Evolutionary conservation across 768 basidiomycete species (phyloP), one percentile per base, ranked within the genome.

Genomic region (Termitomyces eurrhizus): DNA sequence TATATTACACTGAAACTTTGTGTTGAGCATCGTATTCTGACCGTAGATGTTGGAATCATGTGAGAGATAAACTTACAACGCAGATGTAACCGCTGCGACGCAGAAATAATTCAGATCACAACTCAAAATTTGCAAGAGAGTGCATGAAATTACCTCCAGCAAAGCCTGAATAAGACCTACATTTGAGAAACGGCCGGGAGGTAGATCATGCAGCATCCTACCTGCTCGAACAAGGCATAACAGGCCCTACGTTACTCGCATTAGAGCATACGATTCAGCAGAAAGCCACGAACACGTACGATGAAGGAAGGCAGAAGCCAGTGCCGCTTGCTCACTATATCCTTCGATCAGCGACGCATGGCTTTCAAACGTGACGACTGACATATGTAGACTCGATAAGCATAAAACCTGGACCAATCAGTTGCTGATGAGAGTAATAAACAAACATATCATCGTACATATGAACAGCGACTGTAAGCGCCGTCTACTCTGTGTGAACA

Each of bases 301-400:
- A 55, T 55, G n/a, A 55, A 55, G 18, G 54, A 32, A 42, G 54
- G 54, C 8, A 55, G 12, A 32, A 42, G 11, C 54, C 54, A 55
- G 29, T 29, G 42, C 41, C 42, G 54, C 29, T 44, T 55, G 54
- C 41, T 32, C 41, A 55, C 54, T 55, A 21, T 12, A 21, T 14
- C 16, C 29, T 33, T 13, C 29, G 0, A 21, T 55, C 18, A 55
- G 29, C 11, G 33, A 26, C 12, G 7, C 18, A 21, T 8, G 7
- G 6, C 41, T 32, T 55, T 7, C 29, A 14, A 42, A 55, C 7
- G n/a, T 44, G 18, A 44, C 41, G 7, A 44, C 54, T 42, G 41
- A 55, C 54, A 42, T 18, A 55, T 42, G 54, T 42, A 55, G 18
- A 55, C 44, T 55, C 54, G 29, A 33, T 55, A 55, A 18, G 54